These are phyloP conservation scores for Yamadazyma kanchanaburiensis DNA, from an alignment of 1,139 yeast genomes.

Conservation along the genomic window DNA sequence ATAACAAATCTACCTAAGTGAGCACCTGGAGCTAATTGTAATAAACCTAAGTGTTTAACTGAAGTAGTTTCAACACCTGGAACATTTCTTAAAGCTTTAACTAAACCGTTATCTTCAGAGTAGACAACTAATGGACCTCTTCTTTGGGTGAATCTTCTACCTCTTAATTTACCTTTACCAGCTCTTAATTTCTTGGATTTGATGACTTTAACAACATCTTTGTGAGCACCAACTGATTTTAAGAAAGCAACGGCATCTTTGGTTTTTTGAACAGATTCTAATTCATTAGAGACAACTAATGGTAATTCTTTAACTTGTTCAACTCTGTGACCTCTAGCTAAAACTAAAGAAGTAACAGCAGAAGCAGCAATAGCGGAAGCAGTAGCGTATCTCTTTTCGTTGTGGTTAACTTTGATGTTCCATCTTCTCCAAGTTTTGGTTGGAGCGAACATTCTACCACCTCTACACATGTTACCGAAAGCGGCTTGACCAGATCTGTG, in stretches of 20 bases:
- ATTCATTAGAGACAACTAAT: constrained; percentile 90
- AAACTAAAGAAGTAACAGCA: constrained; percentile 95
- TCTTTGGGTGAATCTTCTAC: constrained; percentile 99
- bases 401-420: constrained; percentile 99
- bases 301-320: constrained; percentile 99
- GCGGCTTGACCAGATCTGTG: constrained; percentile 99
- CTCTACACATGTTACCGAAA: constrained; percentile 99
- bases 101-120: constrained; percentile 96
- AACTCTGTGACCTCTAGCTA: constrained; percentile 99
- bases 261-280: constrained; percentile 93
- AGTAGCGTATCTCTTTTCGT: constrained; percentile 99
- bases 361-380: constrained; percentile 99
- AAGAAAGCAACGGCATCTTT: constrained; percentile 98
- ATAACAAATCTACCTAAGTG: constrained; percentile 99
- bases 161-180: constrained; percentile 99
- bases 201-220: constrained; percentile 96
- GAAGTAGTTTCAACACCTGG: constrained; percentile 99
- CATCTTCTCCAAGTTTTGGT: constrained; percentile 99
- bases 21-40: constrained; percentile 99
- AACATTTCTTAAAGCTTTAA: constrained; percentile 98
- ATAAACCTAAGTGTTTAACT: constrained; percentile 90
- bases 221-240: constrained; percentile 98
- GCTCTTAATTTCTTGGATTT: constrained; percentile 99
- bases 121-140: constrained; percentile 99
- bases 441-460: constrained; percentile 99